These are phyloP conservation scores for Collybiopsis confluens DNA, from an alignment of 768 basidiomycete genomes.

Conservation along the genomic window DNA sequence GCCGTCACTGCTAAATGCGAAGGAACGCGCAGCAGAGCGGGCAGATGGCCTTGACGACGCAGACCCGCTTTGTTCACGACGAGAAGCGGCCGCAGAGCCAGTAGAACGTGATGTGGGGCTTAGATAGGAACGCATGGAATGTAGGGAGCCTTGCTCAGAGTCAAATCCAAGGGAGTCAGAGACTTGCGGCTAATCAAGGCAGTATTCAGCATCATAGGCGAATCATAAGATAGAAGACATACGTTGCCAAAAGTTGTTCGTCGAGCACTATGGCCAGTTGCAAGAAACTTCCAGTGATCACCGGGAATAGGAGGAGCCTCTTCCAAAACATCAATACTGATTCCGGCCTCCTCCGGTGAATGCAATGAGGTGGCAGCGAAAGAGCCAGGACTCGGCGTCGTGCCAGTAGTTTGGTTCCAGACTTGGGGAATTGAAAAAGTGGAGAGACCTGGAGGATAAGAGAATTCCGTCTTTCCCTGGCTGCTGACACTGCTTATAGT, in stretches of 20 bases:
- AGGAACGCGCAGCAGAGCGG: slow-evolving; percentile 28
- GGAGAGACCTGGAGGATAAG: slow-evolving; percentile 8
- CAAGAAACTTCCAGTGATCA: slow-evolving; percentile 57
- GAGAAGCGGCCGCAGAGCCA: slow-evolving; percentile 50
- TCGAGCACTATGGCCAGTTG: slow-evolving; percentile 30
- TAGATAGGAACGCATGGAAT: slow-evolving; percentile 58
- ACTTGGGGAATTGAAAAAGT: neutral
- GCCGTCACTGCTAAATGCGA: slow-evolving; percentile 29
- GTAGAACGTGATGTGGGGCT: slow-evolving; percentile 44
- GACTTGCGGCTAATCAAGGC: slow-evolving; percentile 34
- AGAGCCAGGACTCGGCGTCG: slow-evolving; percentile 7
- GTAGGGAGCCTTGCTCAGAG: slow-evolving; percentile 65
- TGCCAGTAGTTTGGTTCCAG: slow-evolving; percentile 4
- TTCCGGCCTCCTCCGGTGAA: slow-evolving; percentile 22
- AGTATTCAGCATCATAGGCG: slow-evolving; percentile 12
- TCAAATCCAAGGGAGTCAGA: slow-evolving; percentile 34
- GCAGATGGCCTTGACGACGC: slow-evolving; percentile 51
- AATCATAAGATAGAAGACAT: slow-evolving; percentile 24
- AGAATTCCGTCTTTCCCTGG: neutral
- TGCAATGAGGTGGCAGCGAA: slow-evolving; percentile 1
- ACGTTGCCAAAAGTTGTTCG: slow-evolving; percentile 64
- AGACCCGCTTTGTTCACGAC: slow-evolving; percentile 42
- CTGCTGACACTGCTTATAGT: slow-evolving; percentile 27
- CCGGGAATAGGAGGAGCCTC: slow-evolving; percentile 63
- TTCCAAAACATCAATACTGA: slow-evolving; percentile 60